Conservation (phyloP, 2,329 filamentous ascomycete species). For the Gaeumannomyces tritici region DNA sequence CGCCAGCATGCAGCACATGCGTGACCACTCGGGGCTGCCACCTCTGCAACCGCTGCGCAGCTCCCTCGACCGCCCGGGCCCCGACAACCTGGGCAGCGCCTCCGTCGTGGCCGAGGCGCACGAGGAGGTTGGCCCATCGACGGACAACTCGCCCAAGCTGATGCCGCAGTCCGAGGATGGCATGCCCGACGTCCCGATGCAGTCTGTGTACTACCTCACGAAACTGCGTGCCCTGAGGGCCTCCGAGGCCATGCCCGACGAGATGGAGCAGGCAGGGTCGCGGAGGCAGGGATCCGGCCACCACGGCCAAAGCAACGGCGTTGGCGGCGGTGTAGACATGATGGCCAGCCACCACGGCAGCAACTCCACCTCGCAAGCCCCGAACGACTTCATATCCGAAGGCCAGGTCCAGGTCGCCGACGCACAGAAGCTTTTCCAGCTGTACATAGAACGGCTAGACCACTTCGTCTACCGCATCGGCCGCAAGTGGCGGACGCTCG, state of each 20-base stretch:
- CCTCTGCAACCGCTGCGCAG: conserved; percentile 2
- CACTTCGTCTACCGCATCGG: conserved; percentile 40
- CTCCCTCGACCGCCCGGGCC: not conserved
- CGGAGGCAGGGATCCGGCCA: not conserved
- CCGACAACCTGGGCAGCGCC: not conserved
- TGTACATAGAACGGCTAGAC: conserved; percentile 41
- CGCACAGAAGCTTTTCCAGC: conserved; percentile 38
- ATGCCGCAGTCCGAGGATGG: conserved; percentile 19
- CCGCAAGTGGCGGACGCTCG: conserved; percentile 37
- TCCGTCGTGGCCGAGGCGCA: not conserved
- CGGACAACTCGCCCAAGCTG: conserved; percentile 16
- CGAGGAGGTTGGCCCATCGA: conserved; percentile 12
- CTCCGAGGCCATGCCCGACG: conserved; percentile 3
- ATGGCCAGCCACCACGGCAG: not conserved
- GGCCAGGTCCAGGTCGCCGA: conserved; percentile 35
- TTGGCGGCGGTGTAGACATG: not conserved
- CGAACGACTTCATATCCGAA: conserved; percentile 23
- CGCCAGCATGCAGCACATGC: conserved; percentile 7
- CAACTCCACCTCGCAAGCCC: not conserved
- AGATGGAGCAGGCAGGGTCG: not conserved
- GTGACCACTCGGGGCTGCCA: not conserved
- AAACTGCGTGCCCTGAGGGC: conserved; percentile 16
- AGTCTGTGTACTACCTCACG: conserved; percentile 26
- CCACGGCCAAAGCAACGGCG: not conserved
- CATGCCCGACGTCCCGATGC: conserved; percentile 26